These are phyloP conservation scores for Simmondsia chinensis DNA, from an alignment of 148 eudicot species.

Conservation along the genomic window DNA sequence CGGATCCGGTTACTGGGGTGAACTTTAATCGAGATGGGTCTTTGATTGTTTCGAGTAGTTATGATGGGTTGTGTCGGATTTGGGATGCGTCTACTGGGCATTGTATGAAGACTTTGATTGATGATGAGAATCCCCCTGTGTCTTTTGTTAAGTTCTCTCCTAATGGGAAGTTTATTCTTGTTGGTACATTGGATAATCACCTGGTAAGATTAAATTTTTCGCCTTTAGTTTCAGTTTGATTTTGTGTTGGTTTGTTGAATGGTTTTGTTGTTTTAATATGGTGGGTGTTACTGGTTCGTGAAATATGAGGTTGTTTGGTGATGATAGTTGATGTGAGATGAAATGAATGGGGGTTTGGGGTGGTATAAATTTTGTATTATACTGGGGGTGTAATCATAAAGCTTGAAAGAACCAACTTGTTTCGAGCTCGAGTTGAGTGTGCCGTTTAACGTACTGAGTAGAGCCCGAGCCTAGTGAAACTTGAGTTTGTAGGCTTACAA, in stretches of 20 bases:
- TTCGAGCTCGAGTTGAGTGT: too few species aligned
- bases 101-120: slow-evolving; percentile 90
- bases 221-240: background rate
- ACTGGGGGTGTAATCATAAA: too few species aligned
- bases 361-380: too few species aligned
- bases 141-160: slow-evolving; percentile 87
- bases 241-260: background rate
- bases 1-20: slow-evolving; percentile 85
- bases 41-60: slow-evolving; percentile 78
- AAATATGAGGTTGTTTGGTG: background rate
- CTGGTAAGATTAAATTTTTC: slow-evolving; percentile 33
- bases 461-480: too few species aligned
- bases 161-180: slow-evolving; percentile 85
- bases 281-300: too few species aligned
- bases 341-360: background rate
- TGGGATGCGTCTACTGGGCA: slow-evolving; percentile 97
- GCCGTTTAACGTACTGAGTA: too few species aligned
- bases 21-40: slow-evolving; percentile 64
- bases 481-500: too few species aligned
- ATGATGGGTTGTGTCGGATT: slow-evolving; percentile 85
- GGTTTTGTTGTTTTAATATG: background rate
- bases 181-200: slow-evolving; percentile 85
- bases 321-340: background rate
- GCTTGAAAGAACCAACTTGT: too few species aligned
- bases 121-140: slow-evolving; percentile 93